phyloP scores from a whole-genome alignment of 306 rosid species.

The Trifolium dubium region DNA sequence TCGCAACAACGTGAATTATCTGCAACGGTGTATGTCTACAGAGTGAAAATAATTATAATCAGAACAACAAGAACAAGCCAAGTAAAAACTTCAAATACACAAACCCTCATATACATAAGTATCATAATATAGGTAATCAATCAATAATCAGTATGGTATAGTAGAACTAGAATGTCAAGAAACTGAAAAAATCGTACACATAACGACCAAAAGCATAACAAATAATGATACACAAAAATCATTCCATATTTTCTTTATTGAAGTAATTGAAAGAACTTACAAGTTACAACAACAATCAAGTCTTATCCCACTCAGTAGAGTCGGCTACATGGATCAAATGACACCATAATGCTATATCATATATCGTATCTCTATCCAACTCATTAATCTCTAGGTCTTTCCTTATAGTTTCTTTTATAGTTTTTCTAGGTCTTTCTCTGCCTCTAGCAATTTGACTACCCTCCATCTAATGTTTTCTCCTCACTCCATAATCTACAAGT shows the following conservation, averaged over 20 bases:
- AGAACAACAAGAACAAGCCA: constrained; percentile 23
- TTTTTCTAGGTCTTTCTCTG: background rate
- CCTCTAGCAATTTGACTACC: background rate
- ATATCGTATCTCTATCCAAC: background rate
- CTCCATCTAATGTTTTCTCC: background rate
- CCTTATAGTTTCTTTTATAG: background rate
- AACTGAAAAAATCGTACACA: background rate
- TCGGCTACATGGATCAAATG: background rate
- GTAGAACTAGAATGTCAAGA: background rate
- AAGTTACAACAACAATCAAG: background rate
- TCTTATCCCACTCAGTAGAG: background rate
- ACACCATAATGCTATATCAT: background rate
- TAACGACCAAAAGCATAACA: constrained; percentile 5
- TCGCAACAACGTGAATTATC: constrained; percentile 81
- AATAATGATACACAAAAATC: background rate
- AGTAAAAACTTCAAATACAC: constrained; percentile 24
- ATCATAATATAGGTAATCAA: constrained; percentile 19
- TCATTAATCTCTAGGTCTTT: background rate
- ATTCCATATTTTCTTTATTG: background rate
- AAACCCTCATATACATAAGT: constrained; percentile 9
- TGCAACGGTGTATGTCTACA: constrained; percentile 91
- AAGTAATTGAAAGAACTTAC: background rate
- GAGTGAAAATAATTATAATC: constrained; percentile 32
- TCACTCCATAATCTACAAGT: background rate
- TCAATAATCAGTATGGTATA: constrained; percentile 2